These are phyloP conservation scores for Teratosphaeria pseudoeucalypti DNA, from an alignment of 2,329 filamentous ascomycete genomes.

Conservation along the genomic window DNA sequence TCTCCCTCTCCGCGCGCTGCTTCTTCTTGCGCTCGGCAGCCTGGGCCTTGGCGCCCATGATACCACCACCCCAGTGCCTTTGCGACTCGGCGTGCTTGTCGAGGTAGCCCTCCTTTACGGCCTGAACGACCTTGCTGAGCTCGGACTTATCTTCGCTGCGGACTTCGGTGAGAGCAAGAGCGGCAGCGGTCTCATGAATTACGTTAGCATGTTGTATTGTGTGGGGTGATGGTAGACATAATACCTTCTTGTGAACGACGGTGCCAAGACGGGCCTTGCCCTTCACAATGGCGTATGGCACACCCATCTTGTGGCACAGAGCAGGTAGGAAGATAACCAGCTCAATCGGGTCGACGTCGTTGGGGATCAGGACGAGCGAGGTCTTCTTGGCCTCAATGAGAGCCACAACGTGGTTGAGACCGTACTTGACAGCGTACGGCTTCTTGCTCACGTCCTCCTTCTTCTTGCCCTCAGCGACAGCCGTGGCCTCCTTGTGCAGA, in stretches of 20 bases:
- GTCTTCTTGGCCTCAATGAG: slow-evolving; percentile 99
- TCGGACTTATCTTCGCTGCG: slow-evolving; percentile 97
- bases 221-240: slow-evolving; percentile 13
- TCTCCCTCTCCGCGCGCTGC: slow-evolving; percentile 86
- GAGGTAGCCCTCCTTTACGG: slow-evolving; percentile 96
- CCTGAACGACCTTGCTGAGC: slow-evolving; percentile 89
- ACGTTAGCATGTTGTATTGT: neutral
- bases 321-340: slow-evolving; percentile 97
- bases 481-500: slow-evolving; percentile 94
- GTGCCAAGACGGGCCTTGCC: slow-evolving; percentile 98
- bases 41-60: slow-evolving; percentile 94
- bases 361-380: slow-evolving; percentile 91
- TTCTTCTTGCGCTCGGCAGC: slow-evolving; percentile 71
- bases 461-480: slow-evolving; percentile 98
- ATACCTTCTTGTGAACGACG: slow-evolving; percentile 98
- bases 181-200: slow-evolving; percentile 72
- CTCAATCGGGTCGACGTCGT: slow-evolving; percentile 99
- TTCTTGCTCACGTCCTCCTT: slow-evolving; percentile 99
- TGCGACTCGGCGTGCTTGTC: slow-evolving; percentile 89
- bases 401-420: slow-evolving; percentile 97
- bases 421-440: slow-evolving; percentile 98
- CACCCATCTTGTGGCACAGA: slow-evolving; percentile 99
- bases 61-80: slow-evolving; percentile 97
- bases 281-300: slow-evolving; percentile 98
- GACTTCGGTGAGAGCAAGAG: slow-evolving; percentile 91